Conservation (phyloP, 306 rosid genomes). For the Prunus padus region DNA sequence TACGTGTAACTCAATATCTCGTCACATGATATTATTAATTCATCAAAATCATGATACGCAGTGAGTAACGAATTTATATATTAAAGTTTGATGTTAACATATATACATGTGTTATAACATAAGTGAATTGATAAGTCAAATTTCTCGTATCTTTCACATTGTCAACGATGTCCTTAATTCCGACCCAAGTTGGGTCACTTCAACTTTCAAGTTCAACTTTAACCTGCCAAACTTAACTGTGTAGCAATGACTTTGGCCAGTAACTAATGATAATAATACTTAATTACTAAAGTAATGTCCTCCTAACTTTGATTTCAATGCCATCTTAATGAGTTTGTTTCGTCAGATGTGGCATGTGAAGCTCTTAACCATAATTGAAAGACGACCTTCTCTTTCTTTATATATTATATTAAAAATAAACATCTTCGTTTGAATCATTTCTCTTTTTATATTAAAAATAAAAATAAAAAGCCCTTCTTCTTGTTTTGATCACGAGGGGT, state of each 20-base stretch:
- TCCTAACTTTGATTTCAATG: conserved; percentile 12
- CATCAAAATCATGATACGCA: too few species aligned
- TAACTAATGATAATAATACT: not conserved
- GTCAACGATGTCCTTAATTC: not conserved
- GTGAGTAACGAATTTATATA: too few species aligned
- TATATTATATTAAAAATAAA: not conserved
- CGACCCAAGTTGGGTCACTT: not conserved
- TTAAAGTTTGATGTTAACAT: accelerated
- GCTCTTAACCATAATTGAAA: conserved; percentile 21
- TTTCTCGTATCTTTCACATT: not conserved
- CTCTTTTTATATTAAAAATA: not conserved
- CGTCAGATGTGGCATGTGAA: conserved; percentile 27
- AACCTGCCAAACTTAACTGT: not conserved
- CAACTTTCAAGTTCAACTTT: not conserved
- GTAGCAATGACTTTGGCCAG: not conserved
- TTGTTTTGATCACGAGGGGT: conserved; percentile 5
- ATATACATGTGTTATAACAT: too few species aligned
- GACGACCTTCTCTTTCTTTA: not conserved
- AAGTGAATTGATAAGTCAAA: too few species aligned
- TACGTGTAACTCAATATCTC: too few species aligned
- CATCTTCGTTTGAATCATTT: not conserved
- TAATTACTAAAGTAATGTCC: not conserved
- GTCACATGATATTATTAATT: too few species aligned
- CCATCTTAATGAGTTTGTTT: conserved; percentile 22
- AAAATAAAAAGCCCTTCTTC: not conserved